Base-by-base conservation (phyloP, 768 basidiomycete genomes). In the Phaeotremella fagi region DNA sequence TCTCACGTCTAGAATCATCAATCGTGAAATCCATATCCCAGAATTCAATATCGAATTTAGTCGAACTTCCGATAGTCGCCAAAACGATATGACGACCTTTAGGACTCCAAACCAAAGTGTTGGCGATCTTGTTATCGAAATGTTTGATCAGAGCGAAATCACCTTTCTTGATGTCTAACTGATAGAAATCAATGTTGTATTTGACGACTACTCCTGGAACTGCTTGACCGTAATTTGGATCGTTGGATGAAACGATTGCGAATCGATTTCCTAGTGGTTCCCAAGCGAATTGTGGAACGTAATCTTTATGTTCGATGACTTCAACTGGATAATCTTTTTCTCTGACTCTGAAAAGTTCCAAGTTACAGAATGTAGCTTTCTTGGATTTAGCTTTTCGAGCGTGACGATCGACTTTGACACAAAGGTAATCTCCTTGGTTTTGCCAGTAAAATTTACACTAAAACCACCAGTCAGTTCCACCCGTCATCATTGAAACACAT, bases 391-490 rank as follows among this genome's bases (percentile, higher is more conserved):
- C 71, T 44, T 71, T 64, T 48, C 69, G 52, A 23, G 91, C 92
- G 74, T 95, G 91, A 45, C 94, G 86, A 77, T 98, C 95, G 50
- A 99, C 95, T 77, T 95, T 97, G 75, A 98, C 94, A 68, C 95
- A 98, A 15, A 99, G 82, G 78, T 89, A 98, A 75, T 98, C 91
- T 29, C 94, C 95, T 72, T 91, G 88, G 68, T 91, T 94, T 78
- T 99, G 95, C 91, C 90, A 99, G 75, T 87, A 86, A 37, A 99
- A 81, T 77, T 95, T 95, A 75, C 94, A 97, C 92, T 98, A 67
- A 9, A 64, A 37, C 18, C 37, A 29, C 31, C 15, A 4, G 23
- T 25, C n/a, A 47, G 15, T 20, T 28, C 43, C 16, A 9, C 28
- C 3, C 15, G 26, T n/a, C n/a, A n/a, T n/a, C 47, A 24, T 4